Conservation (phyloP, 192 early-diverging fungal genomes). For the Polychytrium aggregatum region DNA sequence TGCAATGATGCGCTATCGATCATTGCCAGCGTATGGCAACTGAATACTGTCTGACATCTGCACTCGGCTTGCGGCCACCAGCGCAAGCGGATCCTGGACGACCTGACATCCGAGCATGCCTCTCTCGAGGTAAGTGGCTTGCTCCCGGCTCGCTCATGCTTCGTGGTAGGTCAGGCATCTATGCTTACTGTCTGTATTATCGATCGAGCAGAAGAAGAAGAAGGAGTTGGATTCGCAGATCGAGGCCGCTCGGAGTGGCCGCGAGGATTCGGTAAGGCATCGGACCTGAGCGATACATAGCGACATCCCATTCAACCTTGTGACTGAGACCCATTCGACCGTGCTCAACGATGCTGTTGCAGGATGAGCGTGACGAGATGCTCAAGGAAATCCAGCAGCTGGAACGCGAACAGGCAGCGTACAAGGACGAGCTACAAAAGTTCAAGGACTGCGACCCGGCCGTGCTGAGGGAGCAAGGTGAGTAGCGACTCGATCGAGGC, state of each 20-base stretch:
- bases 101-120: constrained; percentile 32
- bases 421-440: constrained; percentile 45
- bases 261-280: constrained; percentile 56
- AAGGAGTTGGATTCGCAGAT: constrained; percentile 33
- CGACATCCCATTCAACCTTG: no score
- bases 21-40: neutral
- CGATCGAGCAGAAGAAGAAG: no score
- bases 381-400: constrained; percentile 39
- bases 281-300: no score
- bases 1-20: neutral
- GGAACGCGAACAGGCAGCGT: constrained; percentile 21
- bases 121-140: constrained; percentile 19
- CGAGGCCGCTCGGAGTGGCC: constrained; percentile 36
- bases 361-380: constrained; percentile 48
- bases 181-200: no score
- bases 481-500: neutral
- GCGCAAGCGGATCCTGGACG: constrained; percentile 38
- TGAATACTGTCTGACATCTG: no score
- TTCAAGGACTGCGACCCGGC: constrained; percentile 71
- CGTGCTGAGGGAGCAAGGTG: constrained; percentile 54
- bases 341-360: no score
- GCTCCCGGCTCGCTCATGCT: no score
- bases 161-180: no score
- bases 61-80: constrained; percentile 12
- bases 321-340: no score